phyloP scores from a whole-genome alignment of 2,329 filamentous ascomycete genomes.

The Phaeosphaeriaceae sp. region DNA sequence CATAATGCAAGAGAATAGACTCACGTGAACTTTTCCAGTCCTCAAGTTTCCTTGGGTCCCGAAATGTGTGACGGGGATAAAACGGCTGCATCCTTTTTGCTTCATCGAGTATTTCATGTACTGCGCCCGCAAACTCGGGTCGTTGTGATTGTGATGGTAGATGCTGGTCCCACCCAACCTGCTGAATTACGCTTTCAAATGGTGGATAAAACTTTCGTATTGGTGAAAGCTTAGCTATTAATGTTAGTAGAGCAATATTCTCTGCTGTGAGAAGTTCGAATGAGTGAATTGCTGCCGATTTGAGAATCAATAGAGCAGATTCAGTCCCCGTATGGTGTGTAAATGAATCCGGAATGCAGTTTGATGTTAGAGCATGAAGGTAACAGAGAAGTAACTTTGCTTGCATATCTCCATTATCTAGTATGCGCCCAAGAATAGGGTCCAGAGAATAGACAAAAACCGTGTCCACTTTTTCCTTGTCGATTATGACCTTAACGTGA shows the following conservation, averaged over 20 bases:
- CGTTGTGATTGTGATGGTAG: constrained; percentile 48
- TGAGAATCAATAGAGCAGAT: constrained; percentile 57
- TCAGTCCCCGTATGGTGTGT: constrained; percentile 62
- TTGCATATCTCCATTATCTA: constrained; percentile 58
- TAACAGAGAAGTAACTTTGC: constrained; percentile 60
- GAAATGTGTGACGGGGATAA: constrained; percentile 4
- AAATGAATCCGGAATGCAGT: constrained; percentile 58
- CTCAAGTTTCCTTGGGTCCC: too few species aligned
- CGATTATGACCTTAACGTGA: constrained; percentile 20
- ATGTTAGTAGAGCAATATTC: constrained; percentile 25
- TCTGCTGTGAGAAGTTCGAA: constrained; percentile 47
- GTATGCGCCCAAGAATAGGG: constrained; percentile 55
- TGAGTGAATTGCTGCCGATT: constrained; percentile 58
- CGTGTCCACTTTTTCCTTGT: constrained; percentile 16
- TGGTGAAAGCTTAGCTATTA: constrained; percentile 45
- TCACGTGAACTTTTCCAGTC: too few species aligned
- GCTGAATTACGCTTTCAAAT: constrained; percentile 52
- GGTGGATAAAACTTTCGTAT: constrained; percentile 53
- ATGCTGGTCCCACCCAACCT: constrained; percentile 49
- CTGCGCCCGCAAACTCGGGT: constrained; percentile 25
- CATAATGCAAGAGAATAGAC: too few species aligned
- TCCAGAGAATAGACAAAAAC: constrained; percentile 60
- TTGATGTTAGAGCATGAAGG: constrained; percentile 62
- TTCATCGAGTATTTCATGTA: constrained; percentile 33
- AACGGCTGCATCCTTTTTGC: constrained; percentile 22